Evolutionary conservation across 176 grass and related monocot genomes (phyloP).

Genomic region (Oropetium thomaeum): DNA sequence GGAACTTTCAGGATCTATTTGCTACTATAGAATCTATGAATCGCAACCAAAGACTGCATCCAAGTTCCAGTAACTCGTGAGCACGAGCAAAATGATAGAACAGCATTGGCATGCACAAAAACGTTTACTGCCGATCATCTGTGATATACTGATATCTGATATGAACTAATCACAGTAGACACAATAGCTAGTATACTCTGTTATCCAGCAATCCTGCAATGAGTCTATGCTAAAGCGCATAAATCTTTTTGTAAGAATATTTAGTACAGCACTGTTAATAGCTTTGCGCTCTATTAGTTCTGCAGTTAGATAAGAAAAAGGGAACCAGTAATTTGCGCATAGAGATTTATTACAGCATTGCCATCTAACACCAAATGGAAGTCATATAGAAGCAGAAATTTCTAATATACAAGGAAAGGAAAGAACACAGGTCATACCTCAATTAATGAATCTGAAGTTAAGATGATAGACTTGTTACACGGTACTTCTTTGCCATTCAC

Average conservation of each 20-base stretch:
- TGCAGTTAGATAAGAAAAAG: neutral
- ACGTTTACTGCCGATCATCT: neutral
- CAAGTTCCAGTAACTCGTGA: neutral
- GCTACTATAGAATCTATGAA: neutral
- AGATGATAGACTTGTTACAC: constrained; percentile 41
- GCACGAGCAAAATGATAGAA: neutral
- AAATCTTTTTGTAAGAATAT: neutral
- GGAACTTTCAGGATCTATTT: neutral
- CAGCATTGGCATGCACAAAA: neutral
- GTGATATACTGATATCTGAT: neutral
- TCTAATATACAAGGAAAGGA: neutral
- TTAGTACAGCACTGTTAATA: neutral
- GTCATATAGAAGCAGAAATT: neutral
- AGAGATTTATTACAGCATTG: neutral
- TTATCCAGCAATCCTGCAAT: neutral
- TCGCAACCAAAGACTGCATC: neutral
- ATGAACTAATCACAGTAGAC: neutral
- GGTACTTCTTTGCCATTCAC: constrained; percentile 82
- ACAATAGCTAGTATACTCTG: neutral
- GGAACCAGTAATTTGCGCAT: neutral
- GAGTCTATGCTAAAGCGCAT: neutral
- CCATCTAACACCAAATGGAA: neutral
- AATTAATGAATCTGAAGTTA: constrained; percentile 65
- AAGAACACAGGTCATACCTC: constrained; percentile 49
- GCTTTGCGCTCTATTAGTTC: neutral